Evolutionary conservation across 164 flowering plant genomes (phyloP).

Genomic region (Sedum album): DNA sequence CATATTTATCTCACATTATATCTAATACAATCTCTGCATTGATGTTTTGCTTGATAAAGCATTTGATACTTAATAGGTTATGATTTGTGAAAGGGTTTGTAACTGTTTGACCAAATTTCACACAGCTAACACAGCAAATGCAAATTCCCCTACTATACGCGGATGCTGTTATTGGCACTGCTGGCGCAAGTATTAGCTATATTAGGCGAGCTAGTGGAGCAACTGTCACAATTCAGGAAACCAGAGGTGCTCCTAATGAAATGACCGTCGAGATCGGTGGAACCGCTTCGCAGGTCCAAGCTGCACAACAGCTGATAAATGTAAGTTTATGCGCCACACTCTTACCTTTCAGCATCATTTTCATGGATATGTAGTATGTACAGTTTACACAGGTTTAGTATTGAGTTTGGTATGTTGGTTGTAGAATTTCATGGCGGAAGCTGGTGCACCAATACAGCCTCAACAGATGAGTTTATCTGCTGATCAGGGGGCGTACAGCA

Average conservation of each 20-base stretch:
- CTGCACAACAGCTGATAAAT: conserved; percentile 41
- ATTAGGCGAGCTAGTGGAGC: conserved; percentile 93
- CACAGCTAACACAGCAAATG: conserved; percentile 84
- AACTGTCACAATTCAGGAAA: conserved; percentile 78
- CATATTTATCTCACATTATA: not conserved
- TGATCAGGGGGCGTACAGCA: conserved; percentile 43
- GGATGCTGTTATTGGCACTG: conserved; percentile 88
- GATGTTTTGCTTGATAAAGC: not conserved
- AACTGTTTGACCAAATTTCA: conserved; percentile 1
- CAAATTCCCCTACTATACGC: conserved; percentile 89
- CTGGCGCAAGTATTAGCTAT: conserved; percentile 82
- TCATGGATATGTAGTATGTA: not conserved
- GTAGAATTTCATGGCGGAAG: conserved; percentile 63
- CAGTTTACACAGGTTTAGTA: not conserved
- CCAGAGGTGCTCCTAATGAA: conserved; percentile 71
- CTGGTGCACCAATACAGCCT: conserved; percentile 27
- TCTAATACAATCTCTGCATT: not conserved
- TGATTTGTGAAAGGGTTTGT: not conserved
- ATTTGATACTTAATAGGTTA: not conserved
- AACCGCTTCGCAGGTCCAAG: conserved; percentile 43
- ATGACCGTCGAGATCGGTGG: conserved; percentile 50
- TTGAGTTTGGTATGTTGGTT: not conserved
- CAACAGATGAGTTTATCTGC: conserved; percentile 26
- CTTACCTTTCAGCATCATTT: not conserved
- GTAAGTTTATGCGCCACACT: conserved; percentile 9